phyloP scores from a whole-genome alignment of 208 protist genomes.

The Spongospora subterranea region DNA sequence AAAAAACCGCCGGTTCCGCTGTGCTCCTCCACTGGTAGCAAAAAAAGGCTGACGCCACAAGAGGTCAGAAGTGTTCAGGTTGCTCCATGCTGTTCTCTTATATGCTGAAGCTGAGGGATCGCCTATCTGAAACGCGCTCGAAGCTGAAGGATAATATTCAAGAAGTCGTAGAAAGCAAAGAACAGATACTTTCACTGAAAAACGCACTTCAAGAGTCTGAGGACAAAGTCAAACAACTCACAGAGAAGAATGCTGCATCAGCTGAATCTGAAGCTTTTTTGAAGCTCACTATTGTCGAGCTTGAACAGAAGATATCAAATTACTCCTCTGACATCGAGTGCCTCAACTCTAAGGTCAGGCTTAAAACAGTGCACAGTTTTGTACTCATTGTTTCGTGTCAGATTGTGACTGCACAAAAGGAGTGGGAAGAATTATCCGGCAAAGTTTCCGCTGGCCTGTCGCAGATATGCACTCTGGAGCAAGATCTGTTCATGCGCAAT shows the following conservation, averaged over 20 bases:
- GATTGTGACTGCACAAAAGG: background rate
- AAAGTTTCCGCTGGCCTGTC: constrained; percentile 1
- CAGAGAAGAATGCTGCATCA: background rate
- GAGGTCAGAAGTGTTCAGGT: background rate
- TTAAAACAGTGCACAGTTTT: background rate
- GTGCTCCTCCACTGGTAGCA: background rate
- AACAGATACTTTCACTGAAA: background rate
- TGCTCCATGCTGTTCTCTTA: background rate
- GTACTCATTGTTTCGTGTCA: background rate
- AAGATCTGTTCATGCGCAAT: background rate
- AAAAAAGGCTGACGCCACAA: constrained; percentile 45
- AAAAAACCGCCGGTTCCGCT: constrained; percentile 37
- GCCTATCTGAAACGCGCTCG: background rate
- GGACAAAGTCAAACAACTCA: background rate
- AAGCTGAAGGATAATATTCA: background rate
- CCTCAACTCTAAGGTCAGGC: background rate
- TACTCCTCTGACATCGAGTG: background rate
- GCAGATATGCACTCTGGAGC: background rate
- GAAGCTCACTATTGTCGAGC: background rate
- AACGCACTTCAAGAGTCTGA: background rate
- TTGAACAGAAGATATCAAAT: background rate
- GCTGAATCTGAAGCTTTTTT: background rate
- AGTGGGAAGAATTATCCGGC: background rate
- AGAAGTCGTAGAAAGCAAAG: background rate
- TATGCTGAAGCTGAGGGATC: background rate